Evolutionary conservation across 805 yeast species (phyloP), one percentile per base, ranked within the genome.

Genomic region (Wilhelminamyces savonicus): DNA sequence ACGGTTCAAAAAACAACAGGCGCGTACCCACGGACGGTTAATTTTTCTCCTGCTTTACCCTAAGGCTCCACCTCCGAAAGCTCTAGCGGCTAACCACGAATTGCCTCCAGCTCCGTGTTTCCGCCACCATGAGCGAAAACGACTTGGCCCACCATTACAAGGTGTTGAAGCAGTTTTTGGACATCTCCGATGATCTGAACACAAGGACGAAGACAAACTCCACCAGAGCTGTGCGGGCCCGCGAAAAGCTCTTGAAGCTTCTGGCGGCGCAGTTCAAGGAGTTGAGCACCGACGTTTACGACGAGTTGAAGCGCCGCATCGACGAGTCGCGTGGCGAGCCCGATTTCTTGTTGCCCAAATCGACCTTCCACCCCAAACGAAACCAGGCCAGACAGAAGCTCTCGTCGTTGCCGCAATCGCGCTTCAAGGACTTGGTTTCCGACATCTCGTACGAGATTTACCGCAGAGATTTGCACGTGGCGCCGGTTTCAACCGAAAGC

Each of bases 311-410:
- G 46, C 74, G 99, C 48, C 71, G 99, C 39, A 70, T 73, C 24
- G 74, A 66, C 40, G 80, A 78, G 41, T 66, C 71, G 22, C 62
- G 71, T 29, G 66, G 71, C 18, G 74, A 73, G 40, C 78, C 82
- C 1, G 76, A 74, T 31, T 76, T 71, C 46, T 65, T 90, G 30
- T 65, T 77, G 23, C 88, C 95, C 5, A 74, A 76, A 44, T 66
- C 73, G 5, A 68, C 71, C 13, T 86, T 85, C 59, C 98, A 92
- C 55, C 88, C 94, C 24, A 88, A 87, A 51, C 74, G 99, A 49
- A 94, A 92, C 51, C 94, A 87, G 55, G 97, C 98, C 2, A 72
- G 99, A 45, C 84, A 84, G 54, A 90, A 88, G 58, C 69, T 92
- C 43, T 81, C 96, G 4, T 76, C 83, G 28, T 71, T 92, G 35